These are phyloP conservation scores for Chaetomidium leptoderma DNA, from an alignment of 495 filamentous ascomycete species.

Conservation along the genomic window DNA sequence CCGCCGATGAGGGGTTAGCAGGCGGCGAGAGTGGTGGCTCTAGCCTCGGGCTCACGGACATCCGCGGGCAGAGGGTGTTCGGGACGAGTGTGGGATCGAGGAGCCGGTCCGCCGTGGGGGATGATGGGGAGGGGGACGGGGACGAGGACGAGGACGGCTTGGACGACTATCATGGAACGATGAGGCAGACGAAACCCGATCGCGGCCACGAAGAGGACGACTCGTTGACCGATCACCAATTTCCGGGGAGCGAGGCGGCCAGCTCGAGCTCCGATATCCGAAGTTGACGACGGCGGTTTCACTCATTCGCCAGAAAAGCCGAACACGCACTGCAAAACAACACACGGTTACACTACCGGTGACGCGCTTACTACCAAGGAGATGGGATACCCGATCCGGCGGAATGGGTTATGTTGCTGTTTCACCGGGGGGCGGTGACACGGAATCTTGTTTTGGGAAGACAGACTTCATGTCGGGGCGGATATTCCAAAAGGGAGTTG, in stretches of 20 bases:
- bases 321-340: too few species aligned
- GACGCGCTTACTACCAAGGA: neutral
- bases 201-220: neutral
- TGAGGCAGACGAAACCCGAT: neutral
- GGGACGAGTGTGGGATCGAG: neutral
- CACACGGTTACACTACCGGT: neutral
- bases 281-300: neutral
- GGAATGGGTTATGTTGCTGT: conserved; percentile 1
- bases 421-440: neutral
- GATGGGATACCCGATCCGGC: neutral
- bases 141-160: neutral
- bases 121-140: neutral
- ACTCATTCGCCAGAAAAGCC: too few species aligned
- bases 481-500: neutral
- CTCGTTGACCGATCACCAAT: neutral
- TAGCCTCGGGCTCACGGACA: neutral
- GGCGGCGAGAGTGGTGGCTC: neutral
- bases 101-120: neutral
- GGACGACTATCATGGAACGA: neutral
- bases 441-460: neutral
- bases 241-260: neutral
- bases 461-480: neutral
- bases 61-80: neutral
- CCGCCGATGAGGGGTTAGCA: neutral
- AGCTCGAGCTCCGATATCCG: neutral